Base-by-base conservation (phyloP, 2,329 filamentous ascomycete species). In the Colletotrichum tamarilloi region DNA sequence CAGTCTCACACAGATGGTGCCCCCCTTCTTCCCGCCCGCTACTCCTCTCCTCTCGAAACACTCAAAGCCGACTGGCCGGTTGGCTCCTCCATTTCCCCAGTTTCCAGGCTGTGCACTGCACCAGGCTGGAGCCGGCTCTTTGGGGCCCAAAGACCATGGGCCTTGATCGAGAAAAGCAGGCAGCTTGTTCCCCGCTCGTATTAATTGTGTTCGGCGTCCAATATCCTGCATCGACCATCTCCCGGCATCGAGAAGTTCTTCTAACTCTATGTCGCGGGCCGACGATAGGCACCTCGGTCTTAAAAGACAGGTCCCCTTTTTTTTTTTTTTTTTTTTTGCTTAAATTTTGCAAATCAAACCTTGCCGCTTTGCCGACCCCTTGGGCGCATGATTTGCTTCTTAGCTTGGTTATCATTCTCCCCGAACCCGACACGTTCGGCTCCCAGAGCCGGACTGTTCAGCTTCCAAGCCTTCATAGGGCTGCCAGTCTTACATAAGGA, bases 91-190 rank as follows among this genome's bases (percentile, higher is more conserved):
- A 68, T 52, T 56, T 59, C 70, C 70, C 70, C 67, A 73, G 70
- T 73, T 64, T 72, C 59, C 60, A 46, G 70, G 70, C 70, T 73
- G 70, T 73, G 70, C 66, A 73, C 67, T 56, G 70, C 66, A 64
- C 28, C 55, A 26, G 32, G 53, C 32, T 72, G 65, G 69, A 63
- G 69, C 42, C 64, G 32, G 52, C 49, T 65, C 52, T 52, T 57
- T 22, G 14, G 38, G 26, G 22, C 14, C n/a, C 38, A 24, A 14
- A 9, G n/a, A 55, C 22, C 38, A n/a, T n/a, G 42, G 42, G 19
- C 55, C 53, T 30, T 59, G 49, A 22, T 35, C 24, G 56, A 32
- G 32, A 42, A 22, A 62, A 55, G 35, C 56, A 62, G 35, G 46
- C 22, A 59, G 55, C 22, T 66, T 22, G 52, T 14, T 57, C 63